These are phyloP conservation scores for Triangularia setosa DNA, from an alignment of 2,329 filamentous ascomycete genomes.

Conservation along the genomic window DNA sequence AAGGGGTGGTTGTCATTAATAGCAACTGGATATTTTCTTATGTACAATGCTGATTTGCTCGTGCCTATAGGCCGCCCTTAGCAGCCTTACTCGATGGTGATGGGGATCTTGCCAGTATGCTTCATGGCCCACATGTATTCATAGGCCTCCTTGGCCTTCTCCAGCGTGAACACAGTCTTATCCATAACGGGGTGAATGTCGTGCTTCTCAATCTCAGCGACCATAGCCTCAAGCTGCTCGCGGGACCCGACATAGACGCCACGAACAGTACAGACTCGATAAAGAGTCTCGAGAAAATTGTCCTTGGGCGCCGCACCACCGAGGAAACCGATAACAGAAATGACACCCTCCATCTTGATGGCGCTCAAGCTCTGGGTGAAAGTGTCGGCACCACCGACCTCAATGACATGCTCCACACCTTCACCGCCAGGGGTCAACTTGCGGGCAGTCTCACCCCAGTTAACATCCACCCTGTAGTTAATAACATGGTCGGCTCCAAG, in stretches of 20 bases:
- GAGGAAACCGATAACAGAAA: constrained; percentile 41
- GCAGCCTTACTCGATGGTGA: constrained; percentile 40
- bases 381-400: constrained; percentile 53
- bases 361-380: constrained; percentile 38
- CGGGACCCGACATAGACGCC: constrained; percentile 41
- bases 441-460: constrained; percentile 53
- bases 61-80: too few relatives aligned
- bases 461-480: constrained; percentile 50
- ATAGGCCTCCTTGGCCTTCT: constrained; percentile 43
- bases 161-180: constrained; percentile 36
- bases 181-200: constrained; percentile 41
- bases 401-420: constrained; percentile 52
- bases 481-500: constrained; percentile 54
- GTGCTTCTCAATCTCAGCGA: constrained; percentile 39
- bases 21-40: too few relatives aligned
- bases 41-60: background rate
- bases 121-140: constrained; percentile 51
- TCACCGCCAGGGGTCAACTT: constrained; percentile 41
- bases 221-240: constrained; percentile 42
- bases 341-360: constrained; percentile 32
- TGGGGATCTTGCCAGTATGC: constrained; percentile 53
- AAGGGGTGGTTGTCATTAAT: too few relatives aligned
- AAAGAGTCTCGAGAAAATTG: constrained; percentile 49
- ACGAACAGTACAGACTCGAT: constrained; percentile 36
- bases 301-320: constrained; percentile 43